A percentile compares a stretch with the other conserved stretches of the same genome.
phyloP scores from a whole-genome alignment of 345 rosid species.

The Camelina laxa region DNA sequence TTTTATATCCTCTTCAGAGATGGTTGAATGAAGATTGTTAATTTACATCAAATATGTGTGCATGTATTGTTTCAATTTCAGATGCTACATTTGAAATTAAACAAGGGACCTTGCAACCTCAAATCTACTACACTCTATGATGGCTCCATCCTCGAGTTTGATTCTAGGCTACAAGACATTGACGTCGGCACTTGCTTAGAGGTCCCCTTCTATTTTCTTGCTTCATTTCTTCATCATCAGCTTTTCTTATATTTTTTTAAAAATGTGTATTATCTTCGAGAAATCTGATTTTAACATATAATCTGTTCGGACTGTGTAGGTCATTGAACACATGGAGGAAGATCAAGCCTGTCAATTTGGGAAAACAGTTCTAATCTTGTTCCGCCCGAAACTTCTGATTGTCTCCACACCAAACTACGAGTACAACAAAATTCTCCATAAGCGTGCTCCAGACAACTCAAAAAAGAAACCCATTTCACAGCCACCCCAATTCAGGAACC shows the following conservation, averaged over 20 bases:
- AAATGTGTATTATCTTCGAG: too few species aligned
- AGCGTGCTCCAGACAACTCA: slow-evolving; percentile 45
- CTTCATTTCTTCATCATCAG: not conserved
- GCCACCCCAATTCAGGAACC: slow-evolving; percentile 89
- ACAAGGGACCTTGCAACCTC: slow-evolving; percentile 53
- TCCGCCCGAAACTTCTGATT: slow-evolving; percentile 68
- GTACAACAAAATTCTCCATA: slow-evolving; percentile 76
- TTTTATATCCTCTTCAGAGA: not conserved
- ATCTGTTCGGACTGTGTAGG: slow-evolving; percentile 46
- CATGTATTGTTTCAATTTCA: slow-evolving; percentile 45
- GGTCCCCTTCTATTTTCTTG: slow-evolving; percentile 47
- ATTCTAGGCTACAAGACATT: slow-evolving; percentile 67
- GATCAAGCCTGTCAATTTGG: slow-evolving; percentile 75
- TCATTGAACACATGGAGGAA: slow-evolving; percentile 96
- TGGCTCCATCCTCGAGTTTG: slow-evolving; percentile 77
- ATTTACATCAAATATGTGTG: not conserved
- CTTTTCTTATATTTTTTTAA: not conserved
- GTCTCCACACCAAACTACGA: slow-evolving; percentile 92
- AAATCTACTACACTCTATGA: slow-evolving; percentile 72
- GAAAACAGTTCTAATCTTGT: slow-evolving; percentile 59
- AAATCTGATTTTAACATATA: too few species aligned
- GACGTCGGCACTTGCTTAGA: slow-evolving; percentile 92
- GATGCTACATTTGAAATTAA: slow-evolving; percentile 79
- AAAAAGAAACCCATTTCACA: too few species aligned
- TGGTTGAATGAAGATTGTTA: not conserved